phyloP scores from a whole-genome alignment of 495 filamentous ascomycete genomes.

The Articulospora tetracladia region DNA sequence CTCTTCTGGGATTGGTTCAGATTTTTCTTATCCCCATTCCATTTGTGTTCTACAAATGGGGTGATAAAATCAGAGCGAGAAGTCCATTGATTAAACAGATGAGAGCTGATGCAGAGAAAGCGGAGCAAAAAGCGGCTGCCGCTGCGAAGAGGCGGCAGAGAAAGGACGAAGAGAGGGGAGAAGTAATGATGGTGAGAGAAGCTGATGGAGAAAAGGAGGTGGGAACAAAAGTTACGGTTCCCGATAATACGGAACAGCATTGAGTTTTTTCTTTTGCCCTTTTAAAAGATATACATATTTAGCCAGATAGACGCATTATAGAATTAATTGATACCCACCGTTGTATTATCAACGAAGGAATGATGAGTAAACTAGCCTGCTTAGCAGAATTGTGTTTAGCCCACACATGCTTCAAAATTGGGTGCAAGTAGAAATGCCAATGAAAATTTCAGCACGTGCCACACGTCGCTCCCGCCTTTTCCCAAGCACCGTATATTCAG shows the following conservation, averaged over 20 bases:
- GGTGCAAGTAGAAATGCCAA: too few species aligned
- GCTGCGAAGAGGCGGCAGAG: constrained; percentile 10
- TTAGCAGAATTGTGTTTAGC: too few species aligned
- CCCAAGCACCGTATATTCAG: too few species aligned
- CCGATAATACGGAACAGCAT: not conserved
- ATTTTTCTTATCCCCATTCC: constrained; percentile 72
- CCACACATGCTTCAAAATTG: too few species aligned
- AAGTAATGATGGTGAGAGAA: not conserved
- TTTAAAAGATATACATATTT: too few species aligned
- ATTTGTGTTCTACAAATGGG: constrained; percentile 73
- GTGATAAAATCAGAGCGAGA: constrained; percentile 60
- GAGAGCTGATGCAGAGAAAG: constrained; percentile 58
- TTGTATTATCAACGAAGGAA: too few species aligned
- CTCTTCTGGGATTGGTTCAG: constrained; percentile 67
- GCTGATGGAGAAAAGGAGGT: constrained; percentile 5
- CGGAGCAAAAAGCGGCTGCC: constrained; percentile 12
- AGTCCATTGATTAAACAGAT: constrained; percentile 65
- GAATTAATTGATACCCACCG: not conserved
- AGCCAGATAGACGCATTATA: not conserved
- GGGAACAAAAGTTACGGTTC: not conserved
- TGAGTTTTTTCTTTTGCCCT: too few species aligned
- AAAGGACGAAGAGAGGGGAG: constrained; percentile 8
- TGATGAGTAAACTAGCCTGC: too few species aligned
- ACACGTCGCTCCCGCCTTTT: too few species aligned
- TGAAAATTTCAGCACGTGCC: too few species aligned